These are phyloP conservation scores for Grosmannia huntii DNA, from an alignment of 2,329 filamentous ascomycete species.

Conservation along the genomic window DNA sequence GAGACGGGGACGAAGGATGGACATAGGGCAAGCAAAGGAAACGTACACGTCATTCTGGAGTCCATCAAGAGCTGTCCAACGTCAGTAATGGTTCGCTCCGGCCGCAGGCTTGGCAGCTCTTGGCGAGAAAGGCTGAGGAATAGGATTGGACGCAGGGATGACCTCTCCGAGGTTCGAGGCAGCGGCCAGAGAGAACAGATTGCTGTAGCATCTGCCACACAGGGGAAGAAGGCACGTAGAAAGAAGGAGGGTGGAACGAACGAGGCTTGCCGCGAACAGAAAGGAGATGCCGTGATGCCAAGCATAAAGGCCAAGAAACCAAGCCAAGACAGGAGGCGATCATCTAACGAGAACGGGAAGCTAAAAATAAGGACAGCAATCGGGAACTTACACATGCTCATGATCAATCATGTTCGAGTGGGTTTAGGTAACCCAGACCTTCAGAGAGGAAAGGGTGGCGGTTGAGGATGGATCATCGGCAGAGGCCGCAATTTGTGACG, in stretches of 20 bases:
- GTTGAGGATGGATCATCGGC: slow-evolving; percentile 6
- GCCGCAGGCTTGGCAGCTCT: slow-evolving; percentile 1
- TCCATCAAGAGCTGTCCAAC: slow-evolving; percentile 21
- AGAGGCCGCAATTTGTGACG: not conserved
- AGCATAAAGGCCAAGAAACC: not conserved
- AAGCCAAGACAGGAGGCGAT: not conserved
- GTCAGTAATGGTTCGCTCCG: slow-evolving; percentile 15
- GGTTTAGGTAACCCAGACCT: slow-evolving; percentile 11
- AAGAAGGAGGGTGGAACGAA: not conserved
- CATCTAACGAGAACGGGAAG: not conserved
- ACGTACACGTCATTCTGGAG: slow-evolving; percentile 20
- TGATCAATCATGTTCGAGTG: slow-evolving; percentile 12
- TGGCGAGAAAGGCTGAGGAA: not conserved
- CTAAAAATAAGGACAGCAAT: not conserved
- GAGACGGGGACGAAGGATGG: not conserved
- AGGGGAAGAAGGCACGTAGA: not conserved
- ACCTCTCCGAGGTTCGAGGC: not conserved
- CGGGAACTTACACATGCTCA: slow-evolving; percentile 12
- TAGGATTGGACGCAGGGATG: not conserved
- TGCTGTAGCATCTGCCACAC: too few species aligned
- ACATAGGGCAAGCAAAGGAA: not conserved
- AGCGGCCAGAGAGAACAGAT: too few species aligned
- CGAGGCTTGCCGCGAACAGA: not conserved
- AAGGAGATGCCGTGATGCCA: not conserved
- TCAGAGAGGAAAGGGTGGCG: not conserved